phyloP scores from a whole-genome alignment of 768 basidiomycete genomes.

The Leccinum rimulosum region DNA sequence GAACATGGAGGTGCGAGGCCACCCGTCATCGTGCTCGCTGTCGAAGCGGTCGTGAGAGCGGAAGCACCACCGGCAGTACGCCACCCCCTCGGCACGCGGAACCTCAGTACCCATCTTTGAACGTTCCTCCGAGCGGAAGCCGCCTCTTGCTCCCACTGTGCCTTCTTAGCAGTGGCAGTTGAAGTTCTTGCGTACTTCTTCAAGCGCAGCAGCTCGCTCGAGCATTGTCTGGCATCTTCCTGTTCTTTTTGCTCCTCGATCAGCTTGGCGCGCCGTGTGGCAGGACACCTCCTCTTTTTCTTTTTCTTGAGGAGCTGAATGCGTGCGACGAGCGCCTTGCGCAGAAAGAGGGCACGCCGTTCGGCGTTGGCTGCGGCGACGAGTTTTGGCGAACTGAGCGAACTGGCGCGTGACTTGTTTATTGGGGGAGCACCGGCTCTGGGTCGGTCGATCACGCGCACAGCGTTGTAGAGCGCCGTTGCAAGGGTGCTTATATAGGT shows the following conservation, averaged over 20 bases:
- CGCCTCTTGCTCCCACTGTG: constrained; percentile 69
- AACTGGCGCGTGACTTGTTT: too few species aligned
- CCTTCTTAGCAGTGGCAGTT: constrained; percentile 34
- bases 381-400: too few species aligned
- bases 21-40: too few species aligned
- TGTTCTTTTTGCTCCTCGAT: constrained; percentile 54
- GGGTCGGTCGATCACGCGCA: too few species aligned
- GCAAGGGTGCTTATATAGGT: too few species aligned
- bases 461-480: too few species aligned
- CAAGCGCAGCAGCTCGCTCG: constrained; percentile 50
- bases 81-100: constrained; percentile 25
- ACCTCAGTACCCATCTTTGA: constrained; percentile 5
- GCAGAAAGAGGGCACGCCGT: too few species aligned
- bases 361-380: too few species aligned
- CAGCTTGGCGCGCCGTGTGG: constrained; percentile 48
- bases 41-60: constrained; percentile 3
- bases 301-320: too few species aligned
- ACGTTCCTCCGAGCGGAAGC: constrained; percentile 24
- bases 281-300: too few species aligned
- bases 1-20: constrained; percentile 1
- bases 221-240: constrained; percentile 2
- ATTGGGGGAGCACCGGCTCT: too few species aligned
- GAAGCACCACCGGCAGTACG: constrained; percentile 23
- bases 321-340: too few species aligned
- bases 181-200: constrained; percentile 52